phyloP scores from a whole-genome alignment of 495 filamentous ascomycete species.

The Ramalina peruviana region DNA sequence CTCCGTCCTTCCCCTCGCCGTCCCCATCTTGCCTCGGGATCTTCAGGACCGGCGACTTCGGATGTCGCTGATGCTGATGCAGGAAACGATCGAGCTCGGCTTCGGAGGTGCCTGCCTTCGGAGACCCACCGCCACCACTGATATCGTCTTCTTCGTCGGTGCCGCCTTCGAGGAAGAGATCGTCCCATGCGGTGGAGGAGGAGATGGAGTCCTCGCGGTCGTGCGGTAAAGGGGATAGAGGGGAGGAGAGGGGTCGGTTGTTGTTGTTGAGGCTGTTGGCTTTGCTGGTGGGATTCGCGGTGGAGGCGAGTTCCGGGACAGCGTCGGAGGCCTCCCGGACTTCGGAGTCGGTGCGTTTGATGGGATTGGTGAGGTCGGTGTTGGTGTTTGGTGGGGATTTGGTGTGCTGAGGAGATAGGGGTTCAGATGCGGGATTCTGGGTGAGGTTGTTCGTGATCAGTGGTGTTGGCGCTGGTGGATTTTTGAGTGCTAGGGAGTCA shows the following conservation, averaged over 20 bases:
- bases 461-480: too few relatives aligned
- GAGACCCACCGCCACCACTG: not conserved
- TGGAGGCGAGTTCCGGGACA: constrained; percentile 9
- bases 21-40: not conserved
- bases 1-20: not conserved
- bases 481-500: too few relatives aligned
- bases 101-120: constrained; percentile 7
- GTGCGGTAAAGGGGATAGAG: too few relatives aligned
- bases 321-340: constrained; percentile 11
- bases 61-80: not conserved
- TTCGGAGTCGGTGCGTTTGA: constrained; percentile 14
- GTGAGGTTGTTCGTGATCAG: not conserved
- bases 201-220: constrained; percentile 19
- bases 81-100: constrained; percentile 14
- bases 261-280: not conserved
- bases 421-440: not conserved
- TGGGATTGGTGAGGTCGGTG: not conserved
- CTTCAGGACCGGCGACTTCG: constrained; percentile 1
- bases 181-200: constrained; percentile 23
- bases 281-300: not conserved
- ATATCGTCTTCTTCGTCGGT: constrained; percentile 15
- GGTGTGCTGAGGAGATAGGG: not conserved
- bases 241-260: constrained; percentile 8
- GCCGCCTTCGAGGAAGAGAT: constrained; percentile 23
- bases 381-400: too few relatives aligned